Evolutionary conservation across 352 stramenopile species (phyloP).

Genomic region (Phytophthora foliorum): DNA sequence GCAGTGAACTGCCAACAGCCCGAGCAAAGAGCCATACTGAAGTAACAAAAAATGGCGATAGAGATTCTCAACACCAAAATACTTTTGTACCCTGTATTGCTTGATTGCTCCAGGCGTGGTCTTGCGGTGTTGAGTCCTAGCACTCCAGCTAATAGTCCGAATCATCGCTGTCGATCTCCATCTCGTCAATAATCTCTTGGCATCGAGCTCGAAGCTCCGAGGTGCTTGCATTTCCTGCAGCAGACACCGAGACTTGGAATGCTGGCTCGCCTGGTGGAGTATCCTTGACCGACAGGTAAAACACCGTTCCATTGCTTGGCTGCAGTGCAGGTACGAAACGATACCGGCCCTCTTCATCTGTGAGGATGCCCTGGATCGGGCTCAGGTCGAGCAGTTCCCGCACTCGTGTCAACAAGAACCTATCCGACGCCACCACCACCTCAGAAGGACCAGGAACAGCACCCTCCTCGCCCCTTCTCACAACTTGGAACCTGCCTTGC

Average conservation of each 20-base stretch:
- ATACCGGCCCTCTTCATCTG: constrained; percentile 56
- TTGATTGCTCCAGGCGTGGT: no score
- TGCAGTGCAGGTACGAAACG: constrained; percentile 30
- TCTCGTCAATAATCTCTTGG: constrained; percentile 46
- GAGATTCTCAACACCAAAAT: constrained; percentile 30
- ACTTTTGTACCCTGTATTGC: constrained; percentile 24
- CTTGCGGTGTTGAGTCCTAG: constrained; percentile 9
- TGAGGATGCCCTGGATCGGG: constrained; percentile 69
- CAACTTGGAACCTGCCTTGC: constrained; percentile 40
- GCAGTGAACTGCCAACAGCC: constrained; percentile 11
- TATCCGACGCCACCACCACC: constrained; percentile 33
- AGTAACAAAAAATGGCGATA: constrained; percentile 24
- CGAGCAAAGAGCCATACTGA: constrained; percentile 15
- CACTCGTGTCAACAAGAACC: constrained; percentile 47
- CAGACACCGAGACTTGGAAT: constrained; percentile 39
- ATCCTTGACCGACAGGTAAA: constrained; percentile 49
- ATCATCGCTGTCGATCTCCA: constrained; percentile 35
- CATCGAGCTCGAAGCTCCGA: constrained; percentile 29
- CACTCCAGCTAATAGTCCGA: constrained; percentile 20
- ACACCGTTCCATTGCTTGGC: constrained; percentile 4
- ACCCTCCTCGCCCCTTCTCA: constrained; percentile 31
- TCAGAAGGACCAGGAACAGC: constrained; percentile 13
- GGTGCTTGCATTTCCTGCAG: constrained; percentile 16
- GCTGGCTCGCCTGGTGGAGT: background rate
- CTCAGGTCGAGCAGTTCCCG: constrained; percentile 58